A percentile compares a stretch with the other conserved stretches of the same genome.
Conservation (phyloP, 129 eudicot species). For the Chrysanthemum makinoi region DNA sequence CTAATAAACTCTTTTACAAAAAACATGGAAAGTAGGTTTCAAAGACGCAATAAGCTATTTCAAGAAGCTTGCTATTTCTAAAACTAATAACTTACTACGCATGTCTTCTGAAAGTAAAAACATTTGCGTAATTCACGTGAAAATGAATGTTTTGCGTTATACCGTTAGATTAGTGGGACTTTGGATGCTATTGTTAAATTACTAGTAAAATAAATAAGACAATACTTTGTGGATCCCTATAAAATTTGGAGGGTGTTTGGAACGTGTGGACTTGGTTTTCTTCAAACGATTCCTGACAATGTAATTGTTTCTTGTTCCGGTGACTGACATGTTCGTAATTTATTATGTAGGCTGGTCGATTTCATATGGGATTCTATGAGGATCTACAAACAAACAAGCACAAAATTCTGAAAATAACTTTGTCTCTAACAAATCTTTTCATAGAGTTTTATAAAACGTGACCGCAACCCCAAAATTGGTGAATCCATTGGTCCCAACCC, state of each 20-base stretch:
- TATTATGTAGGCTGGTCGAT: conserved; percentile 24
- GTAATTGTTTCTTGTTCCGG: conserved; percentile 16
- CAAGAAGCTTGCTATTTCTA: too few species aligned
- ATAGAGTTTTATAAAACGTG: too few species aligned
- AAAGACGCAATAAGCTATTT: too few species aligned
- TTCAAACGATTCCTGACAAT: conserved; percentile 39
- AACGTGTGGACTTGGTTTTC: conserved; percentile 32
- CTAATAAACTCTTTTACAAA: too few species aligned
- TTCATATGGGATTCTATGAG: not conserved
- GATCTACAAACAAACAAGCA: conserved; percentile 27
- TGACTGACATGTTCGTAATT: conserved; percentile 17
- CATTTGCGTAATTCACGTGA: too few species aligned
- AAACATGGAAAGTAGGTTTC: too few species aligned
- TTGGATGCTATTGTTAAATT: not conserved
- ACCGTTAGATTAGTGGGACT: too few species aligned
- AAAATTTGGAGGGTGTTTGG: not conserved
- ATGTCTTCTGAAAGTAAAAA: too few species aligned
- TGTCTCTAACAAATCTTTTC: conserved; percentile 15
- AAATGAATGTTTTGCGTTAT: too few species aligned
- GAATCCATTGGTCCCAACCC: not conserved
- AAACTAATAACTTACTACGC: too few species aligned
- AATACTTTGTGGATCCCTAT: conserved; percentile 7
- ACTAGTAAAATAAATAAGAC: not conserved
- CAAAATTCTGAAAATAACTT: conserved; percentile 25
- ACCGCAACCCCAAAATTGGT: too few species aligned